A percentile compares a stretch with the other conserved stretches of the same genome.
These are phyloP conservation scores for Penicillium sclerotiorum DNA, from an alignment of 2,329 filamentous ascomycete genomes.

Conservation along the genomic window DNA sequence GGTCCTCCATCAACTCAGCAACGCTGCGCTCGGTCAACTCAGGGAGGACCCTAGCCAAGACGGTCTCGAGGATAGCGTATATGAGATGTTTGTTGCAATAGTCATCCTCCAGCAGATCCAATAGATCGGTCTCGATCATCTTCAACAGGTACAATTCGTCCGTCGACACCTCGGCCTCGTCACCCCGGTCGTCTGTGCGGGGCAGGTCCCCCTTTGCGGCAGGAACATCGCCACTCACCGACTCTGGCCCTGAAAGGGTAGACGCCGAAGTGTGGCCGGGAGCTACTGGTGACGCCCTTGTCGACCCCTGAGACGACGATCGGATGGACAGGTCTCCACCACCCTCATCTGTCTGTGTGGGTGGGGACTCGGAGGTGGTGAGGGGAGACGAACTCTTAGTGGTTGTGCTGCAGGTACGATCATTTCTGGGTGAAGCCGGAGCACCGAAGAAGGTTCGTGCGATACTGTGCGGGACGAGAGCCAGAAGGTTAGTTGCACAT, in stretches of 20 bases:
- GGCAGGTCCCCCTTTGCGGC: conserved; percentile 5
- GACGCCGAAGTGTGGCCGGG: not conserved
- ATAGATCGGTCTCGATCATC: conserved; percentile 64
- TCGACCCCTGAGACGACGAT: conserved; percentile 6
- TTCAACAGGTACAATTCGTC: conserved; percentile 56
- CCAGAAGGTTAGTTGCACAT: conserved; percentile 47
- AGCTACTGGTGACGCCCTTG: conserved; percentile 6
- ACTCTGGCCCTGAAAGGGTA: not conserved
- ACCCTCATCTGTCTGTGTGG: conserved; percentile 7
- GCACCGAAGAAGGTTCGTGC: conserved; percentile 49
- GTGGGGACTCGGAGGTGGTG: conserved; percentile 19
- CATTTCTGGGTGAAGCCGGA: conserved; percentile 14
- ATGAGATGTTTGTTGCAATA: conserved; percentile 94
- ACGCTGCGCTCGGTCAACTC: conserved; percentile 76
- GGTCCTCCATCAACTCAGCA: conserved; percentile 72
- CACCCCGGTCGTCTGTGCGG: conserved; percentile 15
- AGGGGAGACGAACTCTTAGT: conserved; percentile 17
- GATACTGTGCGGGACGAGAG: conserved; percentile 47
- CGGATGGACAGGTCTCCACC: conserved; percentile 8
- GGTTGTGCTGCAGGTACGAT: conserved; percentile 28
- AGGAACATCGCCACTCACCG: conserved; percentile 1
- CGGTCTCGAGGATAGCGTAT: conserved; percentile 77
- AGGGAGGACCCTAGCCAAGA: conserved; percentile 80
- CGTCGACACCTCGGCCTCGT: conserved; percentile 32
- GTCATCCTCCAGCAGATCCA: conserved; percentile 75